Evolutionary conservation across 805 yeast species (phyloP).

Genomic region (Kazachstania martiniae): DNA sequence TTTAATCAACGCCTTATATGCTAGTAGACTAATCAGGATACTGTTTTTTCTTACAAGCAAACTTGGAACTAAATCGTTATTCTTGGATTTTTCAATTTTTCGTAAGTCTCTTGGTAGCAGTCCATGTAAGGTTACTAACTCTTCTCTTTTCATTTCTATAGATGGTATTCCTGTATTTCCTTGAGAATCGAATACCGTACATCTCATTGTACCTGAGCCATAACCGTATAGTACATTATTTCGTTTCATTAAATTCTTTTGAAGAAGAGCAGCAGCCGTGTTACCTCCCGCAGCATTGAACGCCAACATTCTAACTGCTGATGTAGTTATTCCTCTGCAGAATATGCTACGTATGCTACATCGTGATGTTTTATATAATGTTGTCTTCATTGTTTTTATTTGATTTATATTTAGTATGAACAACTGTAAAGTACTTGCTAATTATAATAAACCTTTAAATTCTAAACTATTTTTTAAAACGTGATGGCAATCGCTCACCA

Average conservation of each 20-base stretch:
- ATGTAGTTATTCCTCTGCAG: too few relatives aligned
- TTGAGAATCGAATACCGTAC: slow-evolving; percentile 64
- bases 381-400: too few relatives aligned
- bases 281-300: slow-evolving; percentile 3
- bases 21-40: slow-evolving; percentile 64
- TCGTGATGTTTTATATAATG: too few relatives aligned
- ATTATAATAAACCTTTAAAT: too few relatives aligned
- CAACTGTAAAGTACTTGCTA: too few relatives aligned
- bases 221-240: slow-evolving; percentile 26
- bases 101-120: slow-evolving; percentile 83
- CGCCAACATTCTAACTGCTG: too few relatives aligned
- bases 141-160: slow-evolving; percentile 61
- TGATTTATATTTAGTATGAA: too few relatives aligned
- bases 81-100: slow-evolving; percentile 66
- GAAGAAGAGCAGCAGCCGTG: slow-evolving; percentile 26
- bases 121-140: slow-evolving; percentile 62
- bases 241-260: slow-evolving; percentile 30
- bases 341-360: too few relatives aligned
- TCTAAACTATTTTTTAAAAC: too few relatives aligned
- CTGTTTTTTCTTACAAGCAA: slow-evolving; percentile 67
- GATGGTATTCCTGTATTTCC: slow-evolving; percentile 68
- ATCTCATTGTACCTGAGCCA: slow-evolving; percentile 41
- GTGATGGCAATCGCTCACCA: too few relatives aligned
- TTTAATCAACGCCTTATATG: slow-evolving; percentile 71
- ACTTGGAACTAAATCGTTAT: slow-evolving; percentile 59